Base-by-base conservation (phyloP, 768 basidiomycete species). In the Phylloporus sp. region DNA sequence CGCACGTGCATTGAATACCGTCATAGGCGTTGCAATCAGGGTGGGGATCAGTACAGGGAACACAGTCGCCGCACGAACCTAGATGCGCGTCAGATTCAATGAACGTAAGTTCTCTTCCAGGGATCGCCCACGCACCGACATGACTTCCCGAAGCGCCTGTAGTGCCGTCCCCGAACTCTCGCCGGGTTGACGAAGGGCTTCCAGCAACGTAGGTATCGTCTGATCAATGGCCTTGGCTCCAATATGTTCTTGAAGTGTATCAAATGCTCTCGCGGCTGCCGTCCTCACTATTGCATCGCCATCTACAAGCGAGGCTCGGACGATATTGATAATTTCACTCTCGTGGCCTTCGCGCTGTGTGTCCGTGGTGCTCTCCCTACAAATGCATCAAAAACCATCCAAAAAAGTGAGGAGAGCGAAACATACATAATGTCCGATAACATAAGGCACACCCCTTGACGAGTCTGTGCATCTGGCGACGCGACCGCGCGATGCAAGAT, bases 1-100 rank as follows among this genome's bases (percentile, higher is more conserved):
- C 2, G 95, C 97, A 6, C 86, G 84, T 16, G 90, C 91, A 63
- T 98, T 98, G 84, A 97, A 98, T 9, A 87, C 83, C 4, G 94
- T 85, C 82, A 98, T 95, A 0, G 95, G 97, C 7, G 80, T 80
- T 5, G 88, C 81, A 35, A 90, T 94, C 53, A 99, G 75, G 1
- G 94, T 95, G 0, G 95, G 97, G 52, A 99, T 91, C 50, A 98
- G 75, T 18, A 97, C 90, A 0, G 97, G 97, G 90, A 98, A 98
- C 34, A 98, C 94, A 10, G 90, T 93, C 35, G 86, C 79, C 13
- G 95, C 91, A 34, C 95, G 91, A 59, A 97, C 90, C 89, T 94
- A 66, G 41, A 32, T 22, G 41, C 3, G 4, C 20, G 48, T 59
- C 49, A 46, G 48, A 29, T 5, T n/a, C 1, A 28, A 8, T 10